Conservation (phyloP, 1,284 basidiomycete species). For the Porphyrellus sp. region DNA sequence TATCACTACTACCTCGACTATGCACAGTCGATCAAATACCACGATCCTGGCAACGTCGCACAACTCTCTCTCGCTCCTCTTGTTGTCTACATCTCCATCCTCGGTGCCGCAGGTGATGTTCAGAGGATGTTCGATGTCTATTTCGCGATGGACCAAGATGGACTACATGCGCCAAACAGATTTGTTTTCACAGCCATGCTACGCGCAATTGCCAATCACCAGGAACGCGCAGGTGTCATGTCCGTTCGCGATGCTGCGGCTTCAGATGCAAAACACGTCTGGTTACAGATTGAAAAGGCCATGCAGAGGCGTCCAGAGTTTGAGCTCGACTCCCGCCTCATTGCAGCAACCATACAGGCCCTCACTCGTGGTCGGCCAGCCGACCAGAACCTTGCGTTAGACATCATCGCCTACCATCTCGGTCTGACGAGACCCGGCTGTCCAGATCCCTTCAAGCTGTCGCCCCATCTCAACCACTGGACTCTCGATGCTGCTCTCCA, state of each 20-base stretch:
- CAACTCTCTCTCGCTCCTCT: constrained; percentile 49
- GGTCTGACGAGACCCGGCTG: constrained; percentile 53
- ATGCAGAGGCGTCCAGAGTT: constrained; percentile 44
- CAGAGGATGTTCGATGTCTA: constrained; percentile 72
- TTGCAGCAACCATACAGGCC: constrained; percentile 49
- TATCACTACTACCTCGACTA: constrained; percentile 55
- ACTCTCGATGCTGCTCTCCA: constrained; percentile 53
- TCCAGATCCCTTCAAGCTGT: constrained; percentile 35
- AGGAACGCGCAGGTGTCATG: constrained; percentile 18
- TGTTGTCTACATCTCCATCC: constrained; percentile 59
- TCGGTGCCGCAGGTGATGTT: constrained; percentile 53
- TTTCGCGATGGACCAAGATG: constrained; percentile 56
- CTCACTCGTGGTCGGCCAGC: constrained; percentile 51
- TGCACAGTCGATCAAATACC: constrained; percentile 44
- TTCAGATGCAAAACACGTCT: constrained; percentile 63
- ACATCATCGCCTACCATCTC: constrained; percentile 59
- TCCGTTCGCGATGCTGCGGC: constrained; percentile 28
- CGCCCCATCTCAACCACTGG: constrained; percentile 42
- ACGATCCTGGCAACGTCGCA: constrained; percentile 41
- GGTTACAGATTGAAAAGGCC: constrained; percentile 58
- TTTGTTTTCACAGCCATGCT: constrained; percentile 64
- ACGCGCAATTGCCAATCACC: constrained; percentile 42
- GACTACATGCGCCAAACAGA: constrained; percentile 53
- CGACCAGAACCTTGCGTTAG: constrained; percentile 62
- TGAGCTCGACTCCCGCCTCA: constrained; percentile 49